Percentiles rank a stretch among this genome's conserved stretches.
phyloP scores from a whole-genome alignment of 805 yeast genomes.

The Kodamaea nitidulidarum region DNA sequence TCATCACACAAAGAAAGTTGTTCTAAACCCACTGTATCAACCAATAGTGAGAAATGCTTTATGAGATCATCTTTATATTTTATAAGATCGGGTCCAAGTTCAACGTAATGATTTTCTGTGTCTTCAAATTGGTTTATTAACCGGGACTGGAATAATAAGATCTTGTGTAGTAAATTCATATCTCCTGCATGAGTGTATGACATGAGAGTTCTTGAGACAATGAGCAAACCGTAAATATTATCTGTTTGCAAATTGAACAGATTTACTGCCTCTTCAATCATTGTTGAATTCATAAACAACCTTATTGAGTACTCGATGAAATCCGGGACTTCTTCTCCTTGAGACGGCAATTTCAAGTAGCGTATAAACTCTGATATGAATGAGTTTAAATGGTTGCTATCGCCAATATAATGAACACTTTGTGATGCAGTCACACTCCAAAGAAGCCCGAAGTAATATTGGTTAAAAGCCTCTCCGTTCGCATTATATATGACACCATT shows the following conservation, averaged over 20 bases:
- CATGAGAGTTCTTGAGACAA: conserved; percentile 21
- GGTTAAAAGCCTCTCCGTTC: conserved; percentile 17
- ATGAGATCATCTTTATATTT: conserved; percentile 9
- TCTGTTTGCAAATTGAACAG: conserved; percentile 24
- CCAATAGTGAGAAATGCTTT: conserved; percentile 11
- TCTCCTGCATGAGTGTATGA: conserved; percentile 12
- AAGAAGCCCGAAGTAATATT: conserved; percentile 28
- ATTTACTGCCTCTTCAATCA: conserved; percentile 25
- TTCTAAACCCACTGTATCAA: conserved; percentile 4
- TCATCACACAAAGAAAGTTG: conserved; percentile 11
- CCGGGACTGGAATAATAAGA: conserved; percentile 26
- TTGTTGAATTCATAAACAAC: conserved; percentile 26
- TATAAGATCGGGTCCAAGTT: conserved; percentile 15
- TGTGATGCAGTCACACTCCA: conserved; percentile 36
- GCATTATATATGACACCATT: conserved; percentile 21
- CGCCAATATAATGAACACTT: conserved; percentile 18
- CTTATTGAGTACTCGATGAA: conserved; percentile 14
- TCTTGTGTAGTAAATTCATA: conserved; percentile 14
- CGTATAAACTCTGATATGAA: conserved; percentile 29
- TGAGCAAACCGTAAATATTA: conserved; percentile 30
- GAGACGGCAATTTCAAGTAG: conserved; percentile 14
- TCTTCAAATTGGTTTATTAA: conserved; percentile 36
- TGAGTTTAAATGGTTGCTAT: conserved; percentile 21
- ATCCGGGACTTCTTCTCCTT: conserved; percentile 1
- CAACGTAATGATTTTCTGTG: conserved; percentile 35